phyloP scores from a whole-genome alignment of 2,329 filamentous ascomycete species.

The Colletotrichum sp. region DNA sequence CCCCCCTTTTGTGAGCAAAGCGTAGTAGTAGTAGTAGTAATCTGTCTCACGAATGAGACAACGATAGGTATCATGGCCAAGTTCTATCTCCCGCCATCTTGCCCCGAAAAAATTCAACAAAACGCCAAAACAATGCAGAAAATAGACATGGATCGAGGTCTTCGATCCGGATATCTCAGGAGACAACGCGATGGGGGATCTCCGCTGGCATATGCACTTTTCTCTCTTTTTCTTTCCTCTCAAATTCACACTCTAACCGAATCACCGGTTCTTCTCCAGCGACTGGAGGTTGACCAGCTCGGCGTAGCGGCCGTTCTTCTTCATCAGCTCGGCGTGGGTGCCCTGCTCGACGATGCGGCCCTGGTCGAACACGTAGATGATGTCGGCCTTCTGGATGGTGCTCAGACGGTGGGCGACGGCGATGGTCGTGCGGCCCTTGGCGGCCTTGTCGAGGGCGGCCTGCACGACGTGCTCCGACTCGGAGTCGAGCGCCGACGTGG shows the following conservation, averaged over 20 bases:
- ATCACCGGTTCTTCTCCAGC: conserved; percentile 62
- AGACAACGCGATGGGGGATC: neutral
- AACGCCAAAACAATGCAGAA: conserved; percentile 19
- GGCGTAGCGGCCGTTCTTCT: conserved; percentile 73
- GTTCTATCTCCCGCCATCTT: neutral
- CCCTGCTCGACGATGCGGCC: conserved; percentile 86
- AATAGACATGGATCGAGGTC: conserved; percentile 4
- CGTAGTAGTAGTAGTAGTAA: neutral
- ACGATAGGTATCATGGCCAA: neutral
- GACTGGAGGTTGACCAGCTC: conserved; percentile 84
- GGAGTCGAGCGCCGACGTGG: conserved; percentile 77
- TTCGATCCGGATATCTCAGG: conserved; percentile 18
- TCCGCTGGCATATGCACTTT: neutral
- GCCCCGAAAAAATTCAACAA: neutral
- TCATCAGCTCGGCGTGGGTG: conserved; percentile 76
- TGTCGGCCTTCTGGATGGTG: conserved; percentile 92
- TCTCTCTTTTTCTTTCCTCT: neutral
- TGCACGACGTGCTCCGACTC: conserved; percentile 83
- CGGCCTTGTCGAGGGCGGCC: conserved; percentile 79
- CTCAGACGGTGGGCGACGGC: conserved; percentile 91
- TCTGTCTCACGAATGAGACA: neutral
- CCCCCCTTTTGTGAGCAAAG: neutral
- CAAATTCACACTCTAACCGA: neutral
- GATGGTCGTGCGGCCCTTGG: conserved; percentile 87
- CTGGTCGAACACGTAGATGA: conserved; percentile 96